Base-by-base conservation (phyloP, 208 protist species). In the Crithidia fasciculata region DNA sequence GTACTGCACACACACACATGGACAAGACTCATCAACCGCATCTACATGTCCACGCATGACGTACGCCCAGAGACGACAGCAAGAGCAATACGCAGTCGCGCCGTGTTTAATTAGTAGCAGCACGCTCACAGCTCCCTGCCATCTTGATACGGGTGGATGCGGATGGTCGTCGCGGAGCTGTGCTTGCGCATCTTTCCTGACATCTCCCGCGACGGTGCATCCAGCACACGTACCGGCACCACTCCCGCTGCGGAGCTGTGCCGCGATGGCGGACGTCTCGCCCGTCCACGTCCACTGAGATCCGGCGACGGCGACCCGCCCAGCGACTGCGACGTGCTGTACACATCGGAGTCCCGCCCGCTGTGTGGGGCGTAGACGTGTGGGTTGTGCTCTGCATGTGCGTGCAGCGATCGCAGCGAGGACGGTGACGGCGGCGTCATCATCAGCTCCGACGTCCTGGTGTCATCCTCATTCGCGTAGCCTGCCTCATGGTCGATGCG, bases 161-260 rank as follows among this genome's bases (percentile, higher is more conserved):
- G 45, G 4, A 59, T 56, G 3, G 28, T 52, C 36, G 58, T 63
- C 39, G 58, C n/a, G 3, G 36, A 47, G 47, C 9, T 45, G 45
- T 9, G 9, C 16, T 55, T 60, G 4, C 16, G 40, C 10, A 54
- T 15, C 13, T 19, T 63, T 2, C 13, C 50, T 3, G 8, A 2
- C 10, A 18, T 16, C 13, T 4, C 49, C 5, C 6, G 49, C 18
- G 59, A 41, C 2, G 40, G 65, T 9, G 8, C 59, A 39, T 72
- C 72, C 37, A 78, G 56, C 7, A 78, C 64, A 12, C 72, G 72
- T 47, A 78, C 64, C 58, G 58, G 50, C 41, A 72, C 57, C 39
- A 59, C 41, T 36, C 18, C 52, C 44, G 62, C 19, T 13, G 12
- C 10, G 19, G 49, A 43, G 49, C 8, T 16, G 37, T 59, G 52